Evolutionary conservation across 2,329 filamentous ascomycete species (phyloP).

Genomic region (Diaporthe sp.): DNA sequence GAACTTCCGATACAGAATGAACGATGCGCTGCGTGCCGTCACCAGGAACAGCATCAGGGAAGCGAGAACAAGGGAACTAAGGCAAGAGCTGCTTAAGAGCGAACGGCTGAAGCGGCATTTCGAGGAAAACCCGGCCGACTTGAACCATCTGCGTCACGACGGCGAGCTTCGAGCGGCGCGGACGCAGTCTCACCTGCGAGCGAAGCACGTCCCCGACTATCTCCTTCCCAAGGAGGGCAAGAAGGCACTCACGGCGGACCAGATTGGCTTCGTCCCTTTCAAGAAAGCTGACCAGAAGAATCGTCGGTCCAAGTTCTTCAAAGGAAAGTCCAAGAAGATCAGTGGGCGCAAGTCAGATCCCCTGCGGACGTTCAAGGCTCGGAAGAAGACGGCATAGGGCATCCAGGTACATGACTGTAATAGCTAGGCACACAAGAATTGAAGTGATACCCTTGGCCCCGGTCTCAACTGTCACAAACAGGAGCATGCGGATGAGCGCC

Average conservation of each 20-base stretch:
- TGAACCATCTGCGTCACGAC: conserved; percentile 90
- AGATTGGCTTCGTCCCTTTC: conserved; percentile 82
- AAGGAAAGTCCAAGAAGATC: conserved; percentile 57
- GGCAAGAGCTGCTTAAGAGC: conserved; percentile 89
- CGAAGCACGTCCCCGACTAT: conserved; percentile 86
- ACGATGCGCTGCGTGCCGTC: conserved; percentile 89
- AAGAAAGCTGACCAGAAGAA: conserved; percentile 63
- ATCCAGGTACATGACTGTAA: not conserved
- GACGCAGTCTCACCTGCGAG: conserved; percentile 87
- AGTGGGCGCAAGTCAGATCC: conserved; percentile 81
- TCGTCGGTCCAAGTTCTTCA: conserved; percentile 50
- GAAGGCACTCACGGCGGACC: conserved; percentile 71
- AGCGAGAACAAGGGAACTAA: conserved; percentile 86
- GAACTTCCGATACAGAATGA: conserved; percentile 93
- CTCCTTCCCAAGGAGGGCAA: conserved; percentile 82
- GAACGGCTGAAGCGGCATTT: conserved; percentile 96
- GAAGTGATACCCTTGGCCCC: conserved; percentile 29
- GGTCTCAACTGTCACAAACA: not conserved
- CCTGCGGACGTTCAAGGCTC: conserved; percentile 86
- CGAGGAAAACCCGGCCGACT: conserved; percentile 93
- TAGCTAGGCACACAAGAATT: conserved; percentile 17
- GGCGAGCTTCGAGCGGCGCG: conserved; percentile 85
- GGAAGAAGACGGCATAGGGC: conserved; percentile 53
- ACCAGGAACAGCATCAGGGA: conserved; percentile 91
- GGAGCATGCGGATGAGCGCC: not conserved